These are phyloP conservation scores for Hyaloscypha variabilis DNA, from an alignment of 495 filamentous ascomycete species.

Conservation along the genomic window DNA sequence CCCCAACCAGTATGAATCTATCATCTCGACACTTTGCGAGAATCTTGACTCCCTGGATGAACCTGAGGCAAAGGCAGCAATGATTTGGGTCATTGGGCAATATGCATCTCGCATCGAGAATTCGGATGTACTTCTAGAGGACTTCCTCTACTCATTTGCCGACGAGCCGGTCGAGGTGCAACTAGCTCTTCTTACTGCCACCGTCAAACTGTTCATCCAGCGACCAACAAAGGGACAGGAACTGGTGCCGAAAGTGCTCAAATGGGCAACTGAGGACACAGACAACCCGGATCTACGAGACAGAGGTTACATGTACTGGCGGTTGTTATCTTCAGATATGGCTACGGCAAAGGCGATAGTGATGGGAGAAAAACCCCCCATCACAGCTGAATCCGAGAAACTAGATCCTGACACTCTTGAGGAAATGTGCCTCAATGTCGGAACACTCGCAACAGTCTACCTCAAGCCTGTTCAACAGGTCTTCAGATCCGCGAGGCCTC, in stretches of 20 bases:
- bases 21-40: slow-evolving; percentile 93
- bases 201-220: slow-evolving; percentile 98
- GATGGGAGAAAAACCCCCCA: slow-evolving; percentile 96
- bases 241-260: slow-evolving; percentile 92
- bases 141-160: slow-evolving; percentile 90
- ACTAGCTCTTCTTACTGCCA: slow-evolving; percentile 90
- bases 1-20: slow-evolving; percentile 96
- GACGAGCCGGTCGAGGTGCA: slow-evolving; percentile 96
- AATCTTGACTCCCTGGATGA: slow-evolving; percentile 97
- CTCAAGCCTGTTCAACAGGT: slow-evolving; percentile 97
- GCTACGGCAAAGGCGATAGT: slow-evolving; percentile 83
- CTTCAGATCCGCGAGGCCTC: slow-evolving; percentile 86
- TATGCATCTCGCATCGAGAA: slow-evolving; percentile 98
- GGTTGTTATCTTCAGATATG: slow-evolving; percentile 92
- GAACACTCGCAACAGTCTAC: slow-evolving; percentile 95
- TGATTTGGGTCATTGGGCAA: slow-evolving; percentile 99
- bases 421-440: slow-evolving; percentile 96
- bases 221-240: slow-evolving; percentile 93
- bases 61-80: slow-evolving; percentile 98
- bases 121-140: slow-evolving; percentile 88
- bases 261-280: slow-evolving; percentile 98
- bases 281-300: slow-evolving; percentile 97
- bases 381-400: slow-evolving; percentile 95
- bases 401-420: slow-evolving; percentile 89
- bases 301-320: slow-evolving; percentile 99